Percentiles rank a stretch among this genome's conserved stretches.
Conservation (phyloP, 768 basidiomycete species). For the Clathrus columnatus region DNA sequence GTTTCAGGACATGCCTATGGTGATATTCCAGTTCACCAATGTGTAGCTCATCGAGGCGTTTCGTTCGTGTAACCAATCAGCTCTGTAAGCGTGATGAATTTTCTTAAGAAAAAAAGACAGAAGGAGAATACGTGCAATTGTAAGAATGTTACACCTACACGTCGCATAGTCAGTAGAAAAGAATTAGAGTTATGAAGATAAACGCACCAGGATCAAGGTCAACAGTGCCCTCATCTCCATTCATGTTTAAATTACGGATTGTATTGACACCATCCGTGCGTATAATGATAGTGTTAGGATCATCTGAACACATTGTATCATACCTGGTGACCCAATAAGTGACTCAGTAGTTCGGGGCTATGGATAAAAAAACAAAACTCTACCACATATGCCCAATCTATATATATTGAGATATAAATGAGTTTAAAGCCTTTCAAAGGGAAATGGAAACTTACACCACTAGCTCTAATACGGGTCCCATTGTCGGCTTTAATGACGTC, state of each 20-base stretch:
- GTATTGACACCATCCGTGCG: constrained; percentile 9
- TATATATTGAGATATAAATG: neutral
- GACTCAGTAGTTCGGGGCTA: neutral
- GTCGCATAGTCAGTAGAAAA: neutral
- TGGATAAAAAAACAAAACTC: neutral
- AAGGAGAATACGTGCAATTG: constrained; percentile 1
- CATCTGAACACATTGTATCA: constrained; percentile 12
- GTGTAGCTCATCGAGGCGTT: constrained; percentile 13
- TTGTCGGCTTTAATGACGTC: constrained; percentile 1
- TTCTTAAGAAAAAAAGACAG: neutral
- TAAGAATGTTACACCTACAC: constrained; percentile 10
- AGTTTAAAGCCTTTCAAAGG: too few species aligned
- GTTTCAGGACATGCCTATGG: neutral
- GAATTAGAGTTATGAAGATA: neutral
- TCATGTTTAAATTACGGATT: constrained; percentile 9
- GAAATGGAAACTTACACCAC: constrained; percentile 11
- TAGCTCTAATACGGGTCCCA: constrained; percentile 10
- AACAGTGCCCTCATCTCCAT: neutral
- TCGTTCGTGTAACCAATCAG: constrained; percentile 10
- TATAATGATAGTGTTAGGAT: constrained; percentile 11
- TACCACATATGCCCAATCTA: constrained; percentile 7
- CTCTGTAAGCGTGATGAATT: neutral
- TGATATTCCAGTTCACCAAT: constrained; percentile 11
- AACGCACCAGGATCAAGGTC: constrained; percentile 1
- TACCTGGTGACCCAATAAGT: constrained; percentile 2